Evolutionary conservation across 2,329 filamentous ascomycete species (phyloP).

Genomic region (Aspergillus aculeatus): DNA sequence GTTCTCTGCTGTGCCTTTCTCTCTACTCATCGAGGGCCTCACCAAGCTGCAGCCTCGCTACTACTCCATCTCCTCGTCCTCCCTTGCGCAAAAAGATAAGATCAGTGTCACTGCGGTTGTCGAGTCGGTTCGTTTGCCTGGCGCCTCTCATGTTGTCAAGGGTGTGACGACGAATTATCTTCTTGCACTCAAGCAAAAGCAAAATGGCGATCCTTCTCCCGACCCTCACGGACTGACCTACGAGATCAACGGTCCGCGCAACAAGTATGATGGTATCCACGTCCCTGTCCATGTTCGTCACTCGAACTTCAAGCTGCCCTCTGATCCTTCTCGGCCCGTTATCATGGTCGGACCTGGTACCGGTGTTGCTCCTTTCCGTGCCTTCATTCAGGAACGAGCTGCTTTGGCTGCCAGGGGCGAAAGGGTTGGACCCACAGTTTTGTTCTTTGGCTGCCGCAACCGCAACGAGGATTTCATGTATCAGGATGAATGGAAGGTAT

Average conservation of each 20-base stretch:
- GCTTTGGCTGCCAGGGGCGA: constrained; percentile 77
- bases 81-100: constrained; percentile 87
- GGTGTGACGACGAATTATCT: constrained; percentile 98
- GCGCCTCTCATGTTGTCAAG: constrained; percentile 75
- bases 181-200: constrained; percentile 91
- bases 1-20: constrained; percentile 88
- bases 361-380: constrained; percentile 93
- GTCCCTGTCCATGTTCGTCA: constrained; percentile 94
- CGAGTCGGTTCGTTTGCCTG: constrained; percentile 75
- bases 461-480: constrained; percentile 90
- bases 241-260: constrained; percentile 81
- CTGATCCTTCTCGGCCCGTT: constrained; percentile 87
- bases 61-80: constrained; percentile 99
- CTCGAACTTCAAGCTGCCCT: constrained; percentile 98
- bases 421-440: constrained; percentile 78
- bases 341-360: constrained; percentile 97
- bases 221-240: constrained; percentile 84
- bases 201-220: constrained; percentile 79
- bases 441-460: constrained; percentile 96
- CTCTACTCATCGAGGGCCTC: constrained; percentile 87
- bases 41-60: constrained; percentile 96
- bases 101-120: constrained; percentile 95
- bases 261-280: constrained; percentile 95
- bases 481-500: constrained; percentile 85
- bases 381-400: constrained; percentile 89